Conservation (phyloP, 192 early-diverging fungal genomes). For the Mortierella antarctica region DNA sequence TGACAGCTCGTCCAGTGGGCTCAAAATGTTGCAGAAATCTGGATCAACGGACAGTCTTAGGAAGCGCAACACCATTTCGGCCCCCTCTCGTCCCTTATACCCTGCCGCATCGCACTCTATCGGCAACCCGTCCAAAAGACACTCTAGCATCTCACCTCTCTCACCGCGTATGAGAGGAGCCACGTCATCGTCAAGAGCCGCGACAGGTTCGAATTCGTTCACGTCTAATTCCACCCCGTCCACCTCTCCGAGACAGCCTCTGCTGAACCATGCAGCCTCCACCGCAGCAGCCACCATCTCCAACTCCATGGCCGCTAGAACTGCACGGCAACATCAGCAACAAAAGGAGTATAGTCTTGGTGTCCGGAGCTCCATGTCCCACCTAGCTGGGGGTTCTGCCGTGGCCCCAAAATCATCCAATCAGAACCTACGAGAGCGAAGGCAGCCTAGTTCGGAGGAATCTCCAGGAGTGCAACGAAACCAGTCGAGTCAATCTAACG, state of each 20-base stretch:
- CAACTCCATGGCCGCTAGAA: conserved; percentile 6
- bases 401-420: not conserved
- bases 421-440: not conserved
- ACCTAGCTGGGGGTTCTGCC: conserved; percentile 11
- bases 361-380: conserved; percentile 31
- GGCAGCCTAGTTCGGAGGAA: not conserved
- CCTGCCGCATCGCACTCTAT: conserved; percentile 15
- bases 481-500: not conserved
- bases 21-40: conserved; percentile 21
- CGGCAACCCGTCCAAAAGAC: conserved; percentile 14
- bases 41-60: conserved; percentile 27
- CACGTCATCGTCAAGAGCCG: conserved; percentile 13
- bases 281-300: not conserved
- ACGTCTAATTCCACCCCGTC: conserved; percentile 42
- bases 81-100: conserved; percentile 26
- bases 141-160: conserved; percentile 28
- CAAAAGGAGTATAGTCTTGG: conserved; percentile 32
- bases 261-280: not conserved
- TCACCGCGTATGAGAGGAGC: conserved; percentile 9
- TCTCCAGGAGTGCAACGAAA: not conserved
- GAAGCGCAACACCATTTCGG: conserved; percentile 43
- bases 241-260: conserved; percentile 23
- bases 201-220: conserved; percentile 12
- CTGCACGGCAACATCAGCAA: conserved; percentile 16
- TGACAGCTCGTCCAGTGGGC: conserved; percentile 18